Percentiles rank a stretch among this genome's conserved stretches.
Evolutionary conservation across 257 asterid species (phyloP).

Genomic region (Fraxinus cuspidata): DNA sequence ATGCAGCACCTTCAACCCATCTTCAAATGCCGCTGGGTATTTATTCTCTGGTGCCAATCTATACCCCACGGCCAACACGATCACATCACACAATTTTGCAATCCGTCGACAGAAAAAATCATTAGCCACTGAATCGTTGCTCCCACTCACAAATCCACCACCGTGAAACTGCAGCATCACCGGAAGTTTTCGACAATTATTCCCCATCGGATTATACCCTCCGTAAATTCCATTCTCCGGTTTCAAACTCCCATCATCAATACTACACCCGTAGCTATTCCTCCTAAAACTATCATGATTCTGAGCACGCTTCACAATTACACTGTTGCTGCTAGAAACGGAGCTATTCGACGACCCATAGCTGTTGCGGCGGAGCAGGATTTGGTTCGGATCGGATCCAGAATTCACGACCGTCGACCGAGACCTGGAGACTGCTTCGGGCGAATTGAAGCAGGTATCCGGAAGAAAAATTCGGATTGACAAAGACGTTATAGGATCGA

Average conservation of each 20-base stretch:
- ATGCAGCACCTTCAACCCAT: slow-evolving; percentile 82
- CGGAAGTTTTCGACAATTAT: slow-evolving; percentile 53
- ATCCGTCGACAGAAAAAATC: slow-evolving; percentile 82
- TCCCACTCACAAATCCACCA: slow-evolving; percentile 90
- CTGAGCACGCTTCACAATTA: slow-evolving; percentile 30
- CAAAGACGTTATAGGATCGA: slow-evolving; percentile 76
- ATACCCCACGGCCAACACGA: slow-evolving; percentile 87
- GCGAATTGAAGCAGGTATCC: slow-evolving; percentile 58
- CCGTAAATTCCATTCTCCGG: slow-evolving; percentile 55
- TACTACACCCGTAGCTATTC: slow-evolving; percentile 54
- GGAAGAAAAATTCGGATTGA: slow-evolving; percentile 86
- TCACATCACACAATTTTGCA: slow-evolving; percentile 80
- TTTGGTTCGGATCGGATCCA: slow-evolving; percentile 41
- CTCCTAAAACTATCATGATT: slow-evolving; percentile 40
- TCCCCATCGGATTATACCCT: slow-evolving; percentile 70
- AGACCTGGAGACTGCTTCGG: slow-evolving; percentile 40
- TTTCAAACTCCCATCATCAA: slow-evolving; percentile 47
- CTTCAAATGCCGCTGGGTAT: slow-evolving; percentile 88
- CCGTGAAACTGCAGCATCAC: slow-evolving; percentile 90
- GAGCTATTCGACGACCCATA: slow-evolving; percentile 38
- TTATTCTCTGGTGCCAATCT: slow-evolving; percentile 87
- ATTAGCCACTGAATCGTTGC: slow-evolving; percentile 77
- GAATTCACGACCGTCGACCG: slow-evolving; percentile 15
- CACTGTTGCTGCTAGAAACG: slow-evolving; percentile 25
- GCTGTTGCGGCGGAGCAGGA: slow-evolving; percentile 51